phyloP scores from a whole-genome alignment of 139 green algal genomes.

The Chlamydomonas applanata region DNA sequence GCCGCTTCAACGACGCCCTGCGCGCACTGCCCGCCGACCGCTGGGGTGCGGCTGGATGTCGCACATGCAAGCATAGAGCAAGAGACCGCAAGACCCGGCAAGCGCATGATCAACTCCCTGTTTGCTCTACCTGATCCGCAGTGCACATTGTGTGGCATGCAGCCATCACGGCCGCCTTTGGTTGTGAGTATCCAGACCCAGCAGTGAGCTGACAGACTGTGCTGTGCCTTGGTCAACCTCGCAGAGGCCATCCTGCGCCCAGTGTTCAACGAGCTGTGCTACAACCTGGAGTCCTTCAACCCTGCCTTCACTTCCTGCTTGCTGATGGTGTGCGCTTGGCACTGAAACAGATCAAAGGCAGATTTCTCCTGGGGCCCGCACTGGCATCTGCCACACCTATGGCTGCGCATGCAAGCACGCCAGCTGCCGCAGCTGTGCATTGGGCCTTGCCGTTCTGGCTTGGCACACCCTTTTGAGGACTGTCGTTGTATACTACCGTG shows the following conservation, averaged over 20 bases:
- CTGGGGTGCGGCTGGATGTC: slow-evolving; percentile 68
- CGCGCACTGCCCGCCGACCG: slow-evolving; percentile 51
- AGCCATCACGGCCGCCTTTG: too few relatives aligned
- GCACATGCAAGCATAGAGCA: too few relatives aligned
- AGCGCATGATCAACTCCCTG: neutral
- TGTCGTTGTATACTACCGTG: too few relatives aligned
- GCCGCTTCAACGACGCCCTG: slow-evolving; percentile 80
- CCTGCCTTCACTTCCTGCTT: slow-evolving; percentile 87
- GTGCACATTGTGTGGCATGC: slow-evolving; percentile 3
- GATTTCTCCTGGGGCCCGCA: too few relatives aligned
- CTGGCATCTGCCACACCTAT: too few relatives aligned
- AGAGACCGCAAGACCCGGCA: neutral
- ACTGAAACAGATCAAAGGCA: neutral
- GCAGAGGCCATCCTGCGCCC: slow-evolving; percentile 72
- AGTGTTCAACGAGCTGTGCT: slow-evolving; percentile 88
- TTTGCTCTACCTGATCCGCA: neutral
- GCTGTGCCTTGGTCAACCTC: neutral
- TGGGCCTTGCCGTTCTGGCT: too few relatives aligned
- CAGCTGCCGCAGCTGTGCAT: too few relatives aligned
- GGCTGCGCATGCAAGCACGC: neutral
- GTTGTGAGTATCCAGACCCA: too few relatives aligned
- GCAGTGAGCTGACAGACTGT: too few relatives aligned
- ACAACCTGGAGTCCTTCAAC: slow-evolving; percentile 96
- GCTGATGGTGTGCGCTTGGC: slow-evolving; percentile 58
- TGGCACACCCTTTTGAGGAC: too few relatives aligned